Evolutionary conservation across 2,329 filamentous ascomycete species (phyloP).

Genomic region (Aureobasidium sp.): DNA sequence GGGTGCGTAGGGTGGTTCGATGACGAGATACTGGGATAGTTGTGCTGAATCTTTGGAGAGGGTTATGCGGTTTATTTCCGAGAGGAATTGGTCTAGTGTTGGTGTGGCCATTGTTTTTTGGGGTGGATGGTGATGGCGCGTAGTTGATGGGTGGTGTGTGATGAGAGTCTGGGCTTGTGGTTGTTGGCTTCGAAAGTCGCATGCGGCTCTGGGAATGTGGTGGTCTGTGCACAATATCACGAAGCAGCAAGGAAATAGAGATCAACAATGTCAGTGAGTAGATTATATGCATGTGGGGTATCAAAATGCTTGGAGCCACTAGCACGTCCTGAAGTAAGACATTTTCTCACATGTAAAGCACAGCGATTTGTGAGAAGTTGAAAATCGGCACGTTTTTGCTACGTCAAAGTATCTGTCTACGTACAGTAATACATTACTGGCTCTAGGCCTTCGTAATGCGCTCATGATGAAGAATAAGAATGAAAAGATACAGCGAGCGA

Average conservation of each 20-base stretch:
- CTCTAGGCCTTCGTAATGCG: conserved; percentile 7
- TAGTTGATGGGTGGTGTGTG: not conserved
- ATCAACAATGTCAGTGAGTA: not conserved
- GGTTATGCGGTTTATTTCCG: conserved; percentile 54
- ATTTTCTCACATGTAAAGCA: not conserved
- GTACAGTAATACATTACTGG: conserved; percentile 9
- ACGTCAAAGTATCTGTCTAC: not conserved
- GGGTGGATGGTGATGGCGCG: not conserved
- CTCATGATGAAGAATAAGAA: not conserved
- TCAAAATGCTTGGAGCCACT: no score
- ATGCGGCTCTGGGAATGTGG: not conserved
- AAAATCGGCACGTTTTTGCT: not conserved
- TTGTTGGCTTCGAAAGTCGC: not conserved
- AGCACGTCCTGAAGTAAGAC: not conserved
- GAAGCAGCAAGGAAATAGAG: not conserved
- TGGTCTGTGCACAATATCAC: not conserved
- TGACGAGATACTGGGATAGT: conserved; percentile 62
- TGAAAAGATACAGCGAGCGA: not conserved
- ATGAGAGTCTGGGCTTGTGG: not conserved
- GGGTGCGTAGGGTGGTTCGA: conserved; percentile 62
- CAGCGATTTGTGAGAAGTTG: not conserved
- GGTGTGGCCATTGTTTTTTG: conserved; percentile 33
- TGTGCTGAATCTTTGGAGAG: conserved; percentile 54
- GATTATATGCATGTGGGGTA: not conserved
- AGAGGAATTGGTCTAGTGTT: conserved; percentile 60